Evolutionary conservation across 2,329 filamentous ascomycete genomes (phyloP), one percentile per base, ranked within the genome.

Genomic region (Monilinia polystroma): DNA sequence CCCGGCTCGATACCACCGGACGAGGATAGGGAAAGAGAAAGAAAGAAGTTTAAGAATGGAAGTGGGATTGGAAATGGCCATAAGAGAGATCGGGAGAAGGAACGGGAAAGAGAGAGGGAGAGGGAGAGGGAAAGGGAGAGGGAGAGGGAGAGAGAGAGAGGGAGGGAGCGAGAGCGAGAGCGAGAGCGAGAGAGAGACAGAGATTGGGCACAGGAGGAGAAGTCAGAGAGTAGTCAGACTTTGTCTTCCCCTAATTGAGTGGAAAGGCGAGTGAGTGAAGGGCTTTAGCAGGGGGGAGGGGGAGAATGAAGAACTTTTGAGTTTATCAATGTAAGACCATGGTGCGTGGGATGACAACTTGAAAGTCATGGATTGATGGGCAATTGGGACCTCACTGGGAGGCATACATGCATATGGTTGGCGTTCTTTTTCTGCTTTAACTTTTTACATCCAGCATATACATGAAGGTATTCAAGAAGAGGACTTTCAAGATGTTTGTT

Each of bases 141-240:
- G 29, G 29, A 29, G 29, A 29, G 8, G 29, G 51, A 14, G 18
- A 47, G 20, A 26, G 47, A 20, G 47, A 43, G 16, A 8, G 55
- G 3, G 2, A 6, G 29, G 2, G 49, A 32, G 3, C 32, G 51
- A 5, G 18, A 47, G 29, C 26, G 47, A 11, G 47, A 53, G 16
- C 35, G 29, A 32, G 54, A 66, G 7, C 41, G 63, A 14, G 47
- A 66, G 16, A 23, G 45, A 26, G 35, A 53, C 29, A 60, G 54
- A 23, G 57, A 66, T 26, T 54, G 59, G 60, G 49, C 49, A 63
- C n/a, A 32, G 43, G 64, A 66, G 41, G 52, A 53, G n/a, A 62
- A 67, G 26, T 49, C 41, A 29, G 65, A 67, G 45, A 63, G 57
- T 29, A 67, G 65, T 64, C 65, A 67, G 32, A 67, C 65, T 38